Evolutionary conservation across 1,284 basidiomycete species (phyloP).

Genomic region (Takashimella koratensis): DNA sequence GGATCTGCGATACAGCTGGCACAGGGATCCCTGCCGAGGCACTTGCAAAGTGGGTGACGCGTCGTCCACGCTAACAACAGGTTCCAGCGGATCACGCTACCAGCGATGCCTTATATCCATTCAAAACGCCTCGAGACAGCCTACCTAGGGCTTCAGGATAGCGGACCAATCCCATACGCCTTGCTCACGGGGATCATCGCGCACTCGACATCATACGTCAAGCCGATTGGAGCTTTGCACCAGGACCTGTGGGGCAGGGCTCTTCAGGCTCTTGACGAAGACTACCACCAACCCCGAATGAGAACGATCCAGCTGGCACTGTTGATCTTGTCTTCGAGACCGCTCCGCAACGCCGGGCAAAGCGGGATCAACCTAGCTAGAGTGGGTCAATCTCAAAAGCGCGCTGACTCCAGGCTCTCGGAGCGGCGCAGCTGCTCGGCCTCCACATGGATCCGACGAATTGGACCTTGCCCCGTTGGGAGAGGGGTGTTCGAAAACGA

Average conservation of each 20-base stretch:
- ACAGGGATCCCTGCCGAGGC: conserved; percentile 9
- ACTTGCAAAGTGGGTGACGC: conserved; percentile 10
- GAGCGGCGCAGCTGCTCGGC: conserved; percentile 41
- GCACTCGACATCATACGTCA: conserved; percentile 28
- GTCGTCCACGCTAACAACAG: conserved; percentile 9
- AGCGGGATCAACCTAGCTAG: conserved; percentile 27
- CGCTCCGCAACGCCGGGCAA: conserved; percentile 32
- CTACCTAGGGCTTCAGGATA: conserved; percentile 11
- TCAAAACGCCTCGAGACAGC: conserved; percentile 21
- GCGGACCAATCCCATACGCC: conserved; percentile 27
- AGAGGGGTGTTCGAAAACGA: conserved; percentile 34
- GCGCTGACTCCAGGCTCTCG: conserved; percentile 22
- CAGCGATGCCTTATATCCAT: conserved; percentile 38
- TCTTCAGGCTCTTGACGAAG: conserved; percentile 36
- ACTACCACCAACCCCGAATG: conserved; percentile 38
- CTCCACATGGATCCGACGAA: conserved; percentile 41
- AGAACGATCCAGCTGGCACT: conserved; percentile 36
- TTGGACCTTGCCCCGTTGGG: conserved; percentile 45
- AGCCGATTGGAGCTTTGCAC: conserved; percentile 26
- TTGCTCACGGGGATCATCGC: conserved; percentile 38
- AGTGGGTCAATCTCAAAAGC: conserved; percentile 9
- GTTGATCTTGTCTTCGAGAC: conserved; percentile 26
- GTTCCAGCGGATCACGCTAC: conserved; percentile 20
- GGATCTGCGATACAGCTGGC: conserved; percentile 9
- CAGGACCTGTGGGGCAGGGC: conserved; percentile 30